phyloP scores from a whole-genome alignment of 2,329 filamentous ascomycete species.

The Pyrenochaeta sp. region DNA sequence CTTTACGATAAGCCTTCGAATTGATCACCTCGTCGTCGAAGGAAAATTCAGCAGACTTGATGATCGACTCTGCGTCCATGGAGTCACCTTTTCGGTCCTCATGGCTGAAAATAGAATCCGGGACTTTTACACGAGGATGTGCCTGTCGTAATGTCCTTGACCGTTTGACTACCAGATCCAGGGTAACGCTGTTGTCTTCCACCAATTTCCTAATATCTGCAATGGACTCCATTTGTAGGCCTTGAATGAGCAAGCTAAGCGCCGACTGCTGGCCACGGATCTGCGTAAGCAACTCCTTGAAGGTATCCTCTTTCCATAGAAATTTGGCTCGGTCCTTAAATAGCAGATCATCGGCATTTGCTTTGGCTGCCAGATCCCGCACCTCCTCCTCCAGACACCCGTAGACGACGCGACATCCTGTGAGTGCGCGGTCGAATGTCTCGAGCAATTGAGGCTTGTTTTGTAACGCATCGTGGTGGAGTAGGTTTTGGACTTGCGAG shows the following conservation, averaged over 20 bases:
- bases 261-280: slow-evolving; percentile 46
- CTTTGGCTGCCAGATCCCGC: slow-evolving; percentile 29
- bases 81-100: slow-evolving; percentile 6
- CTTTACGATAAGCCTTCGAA: slow-evolving; percentile 42
- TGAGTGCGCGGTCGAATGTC: slow-evolving; percentile 44
- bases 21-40: slow-evolving; percentile 46
- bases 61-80: slow-evolving; percentile 26
- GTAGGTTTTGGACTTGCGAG: slow-evolving; percentile 40
- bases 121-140: slow-evolving; percentile 40
- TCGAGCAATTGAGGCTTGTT: slow-evolving; percentile 41
- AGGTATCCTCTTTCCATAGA: slow-evolving; percentile 44
- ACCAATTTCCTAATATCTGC: slow-evolving; percentile 42
- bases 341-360: slow-evolving; percentile 28
- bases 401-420: slow-evolving; percentile 45
- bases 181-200: slow-evolving; percentile 35
- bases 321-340: slow-evolving; percentile 39
- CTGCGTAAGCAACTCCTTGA: slow-evolving; percentile 45
- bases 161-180: slow-evolving; percentile 37
- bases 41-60: slow-evolving; percentile 35
- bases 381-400: slow-evolving; percentile 45
- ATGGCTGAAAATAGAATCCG: slow-evolving; percentile 34
- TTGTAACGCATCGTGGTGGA: slow-evolving; percentile 37
- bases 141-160: slow-evolving; percentile 36
- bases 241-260: slow-evolving; percentile 43
- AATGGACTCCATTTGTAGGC: slow-evolving; percentile 47